Conservation (phyloP, 2,329 filamentous ascomycete species). For the Xylogone sp. region DNA sequence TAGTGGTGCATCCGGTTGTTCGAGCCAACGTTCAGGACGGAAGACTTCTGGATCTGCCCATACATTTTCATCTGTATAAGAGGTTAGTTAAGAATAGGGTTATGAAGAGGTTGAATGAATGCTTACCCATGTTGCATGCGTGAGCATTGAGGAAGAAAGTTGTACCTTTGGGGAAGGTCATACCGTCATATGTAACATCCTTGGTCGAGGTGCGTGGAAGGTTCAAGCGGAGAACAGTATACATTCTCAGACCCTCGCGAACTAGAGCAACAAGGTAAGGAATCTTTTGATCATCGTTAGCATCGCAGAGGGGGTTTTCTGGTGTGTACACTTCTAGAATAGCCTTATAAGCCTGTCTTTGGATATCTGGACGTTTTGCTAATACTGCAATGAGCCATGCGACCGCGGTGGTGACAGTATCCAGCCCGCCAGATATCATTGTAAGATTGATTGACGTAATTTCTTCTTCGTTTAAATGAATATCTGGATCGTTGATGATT, state of each 20-base stretch:
- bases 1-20: conserved; percentile 53
- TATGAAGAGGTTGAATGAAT: conserved; percentile 5
- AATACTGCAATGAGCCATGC: conserved; percentile 61
- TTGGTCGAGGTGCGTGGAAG: conserved; percentile 57
- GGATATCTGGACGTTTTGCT: conserved; percentile 54
- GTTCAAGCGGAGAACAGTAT: conserved; percentile 57
- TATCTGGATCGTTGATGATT: conserved; percentile 58
- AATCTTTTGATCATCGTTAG: conserved; percentile 58
- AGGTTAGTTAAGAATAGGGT: too few species aligned
- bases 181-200: conserved; percentile 53
- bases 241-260: conserved; percentile 56
- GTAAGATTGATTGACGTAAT: conserved; percentile 61
- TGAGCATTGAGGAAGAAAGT: conserved; percentile 62
- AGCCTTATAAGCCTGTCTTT: conserved; percentile 52
- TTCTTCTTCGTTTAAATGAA: conserved; percentile 56
- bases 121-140: conserved; percentile 63
- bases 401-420: conserved; percentile 61
- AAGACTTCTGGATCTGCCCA: conserved; percentile 55
- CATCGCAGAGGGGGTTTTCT: conserved; percentile 52
- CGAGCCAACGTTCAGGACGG: conserved; percentile 57
- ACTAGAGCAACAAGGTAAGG: conserved; percentile 58
- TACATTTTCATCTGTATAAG: conserved; percentile 41
- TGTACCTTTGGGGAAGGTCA: conserved; percentile 55
- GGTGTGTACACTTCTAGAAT: conserved; percentile 51
- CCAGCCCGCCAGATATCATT: conserved; percentile 62